A percentile compares a stretch with the other conserved stretches of the same genome.
phyloP scores from a whole-genome alignment of 441 rosid genomes.

The Aleurites moluccanus region DNA sequence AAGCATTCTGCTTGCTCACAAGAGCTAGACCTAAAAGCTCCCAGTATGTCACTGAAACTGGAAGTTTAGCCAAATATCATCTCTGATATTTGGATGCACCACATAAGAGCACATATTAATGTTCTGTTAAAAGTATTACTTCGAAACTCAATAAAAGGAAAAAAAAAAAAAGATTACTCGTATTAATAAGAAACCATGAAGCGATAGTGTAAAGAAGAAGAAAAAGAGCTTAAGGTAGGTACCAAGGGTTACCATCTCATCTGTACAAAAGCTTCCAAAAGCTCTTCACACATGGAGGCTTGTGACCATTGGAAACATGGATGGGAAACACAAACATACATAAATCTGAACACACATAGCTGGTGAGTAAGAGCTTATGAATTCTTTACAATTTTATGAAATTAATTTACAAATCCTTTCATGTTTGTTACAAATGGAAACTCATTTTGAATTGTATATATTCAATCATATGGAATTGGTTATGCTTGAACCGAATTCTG shows the following conservation, averaged over 20 bases:
- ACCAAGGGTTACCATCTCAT: neutral
- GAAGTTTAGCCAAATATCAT: constrained; percentile 11
- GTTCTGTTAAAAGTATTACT: neutral
- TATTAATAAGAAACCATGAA: neutral
- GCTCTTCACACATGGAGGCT: neutral
- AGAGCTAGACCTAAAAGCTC: constrained; percentile 2
- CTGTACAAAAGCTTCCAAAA: neutral
- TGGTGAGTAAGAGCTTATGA: too few species aligned
- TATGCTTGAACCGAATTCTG: too few species aligned
- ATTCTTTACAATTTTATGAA: too few species aligned
- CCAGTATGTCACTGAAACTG: neutral
- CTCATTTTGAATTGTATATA: too few species aligned
- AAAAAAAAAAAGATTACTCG: neutral
- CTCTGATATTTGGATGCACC: constrained; percentile 13
- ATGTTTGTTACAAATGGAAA: too few species aligned
- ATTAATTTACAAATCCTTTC: too few species aligned
- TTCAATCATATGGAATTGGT: too few species aligned
- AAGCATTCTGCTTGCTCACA: neutral
- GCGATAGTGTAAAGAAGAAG: neutral
- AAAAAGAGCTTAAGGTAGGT: neutral
- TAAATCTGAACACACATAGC: too few species aligned
- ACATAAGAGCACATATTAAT: neutral
- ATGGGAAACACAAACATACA: too few species aligned
- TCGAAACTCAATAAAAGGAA: neutral
- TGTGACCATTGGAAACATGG: neutral